phyloP scores from a whole-genome alignment of 2,329 filamentous ascomycete genomes.

The Colletotrichum tamarilloi region DNA sequence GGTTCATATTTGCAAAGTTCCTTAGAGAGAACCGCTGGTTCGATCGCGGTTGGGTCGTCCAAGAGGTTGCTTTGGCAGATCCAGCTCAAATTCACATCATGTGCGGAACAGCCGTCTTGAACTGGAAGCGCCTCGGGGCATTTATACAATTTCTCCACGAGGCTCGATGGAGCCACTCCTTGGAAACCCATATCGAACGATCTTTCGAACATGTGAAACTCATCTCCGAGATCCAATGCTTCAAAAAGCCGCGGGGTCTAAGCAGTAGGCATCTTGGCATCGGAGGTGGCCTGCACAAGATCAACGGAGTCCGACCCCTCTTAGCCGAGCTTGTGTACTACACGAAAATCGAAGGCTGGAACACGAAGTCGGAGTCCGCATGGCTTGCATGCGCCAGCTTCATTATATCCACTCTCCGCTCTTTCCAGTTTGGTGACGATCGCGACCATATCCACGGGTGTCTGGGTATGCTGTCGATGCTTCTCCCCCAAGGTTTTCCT shows the following conservation, averaged over 20 bases:
- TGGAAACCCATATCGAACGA: background rate
- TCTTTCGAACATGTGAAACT: too few species aligned
- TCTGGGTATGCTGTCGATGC: slow-evolving; percentile 20
- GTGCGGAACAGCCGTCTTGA: slow-evolving; percentile 21
- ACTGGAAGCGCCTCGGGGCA: slow-evolving; percentile 17
- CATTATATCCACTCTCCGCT: slow-evolving; percentile 15
- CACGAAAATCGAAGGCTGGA: accelerated
- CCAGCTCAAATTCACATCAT: slow-evolving; percentile 19
- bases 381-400: too few species aligned
- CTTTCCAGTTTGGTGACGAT: slow-evolving; percentile 31
- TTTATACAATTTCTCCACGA: background rate
- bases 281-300: too few species aligned
- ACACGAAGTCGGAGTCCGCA: accelerated
- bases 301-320: too few species aligned
- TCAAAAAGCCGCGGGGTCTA: accelerated
- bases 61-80: slow-evolving; percentile 35
- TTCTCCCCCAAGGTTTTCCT: background rate
- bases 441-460: slow-evolving; percentile 38
- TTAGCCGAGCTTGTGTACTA: too few species aligned
- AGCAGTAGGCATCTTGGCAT: too few species aligned
- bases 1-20: background rate
- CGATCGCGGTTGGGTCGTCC: slow-evolving; percentile 37
- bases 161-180: background rate
- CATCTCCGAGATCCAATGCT: accelerated
- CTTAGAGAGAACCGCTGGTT: slow-evolving; percentile 22